These are phyloP conservation scores for Castanospermum australe DNA, from an alignment of 306 rosid species.

Conservation along the genomic window DNA sequence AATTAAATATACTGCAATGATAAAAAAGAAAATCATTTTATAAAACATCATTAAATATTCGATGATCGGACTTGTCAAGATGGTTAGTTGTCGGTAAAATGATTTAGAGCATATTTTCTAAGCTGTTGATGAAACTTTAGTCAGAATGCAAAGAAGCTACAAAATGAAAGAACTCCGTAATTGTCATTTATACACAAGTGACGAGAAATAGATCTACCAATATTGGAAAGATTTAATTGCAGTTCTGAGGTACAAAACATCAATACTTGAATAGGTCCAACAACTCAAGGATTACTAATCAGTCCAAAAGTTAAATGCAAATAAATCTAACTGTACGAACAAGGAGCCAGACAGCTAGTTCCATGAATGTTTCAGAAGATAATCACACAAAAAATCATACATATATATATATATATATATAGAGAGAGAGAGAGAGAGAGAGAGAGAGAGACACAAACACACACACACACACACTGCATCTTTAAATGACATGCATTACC, in stretches of 20 bases:
- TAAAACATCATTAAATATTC: neutral
- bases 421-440: too few species aligned
- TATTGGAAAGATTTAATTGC: neutral
- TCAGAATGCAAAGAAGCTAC: neutral
- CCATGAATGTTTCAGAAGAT: neutral
- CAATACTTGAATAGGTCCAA: slow-evolving; percentile 17
- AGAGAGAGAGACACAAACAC: too few species aligned
- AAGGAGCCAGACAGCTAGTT: slow-evolving; percentile 16
- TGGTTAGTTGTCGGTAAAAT: neutral
- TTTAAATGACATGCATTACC: slow-evolving; percentile 4
- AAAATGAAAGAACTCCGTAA: neutral
- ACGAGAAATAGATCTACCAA: neutral
- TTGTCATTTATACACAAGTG: too few species aligned
- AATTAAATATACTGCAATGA: neutral
- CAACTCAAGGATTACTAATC: slow-evolving; percentile 3
- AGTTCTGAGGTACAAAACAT: neutral
- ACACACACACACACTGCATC: neutral
- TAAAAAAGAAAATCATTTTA: neutral
- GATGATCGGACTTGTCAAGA: neutral
- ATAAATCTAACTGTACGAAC: neutral
- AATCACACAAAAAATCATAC: slow-evolving; percentile 7
- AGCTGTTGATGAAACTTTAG: neutral
- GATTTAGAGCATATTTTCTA: neutral
- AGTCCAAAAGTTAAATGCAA: neutral
- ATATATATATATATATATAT: too few species aligned